Conservation (phyloP, 768 basidiomycete genomes). For the Neoboletus subvelutipes region DNA sequence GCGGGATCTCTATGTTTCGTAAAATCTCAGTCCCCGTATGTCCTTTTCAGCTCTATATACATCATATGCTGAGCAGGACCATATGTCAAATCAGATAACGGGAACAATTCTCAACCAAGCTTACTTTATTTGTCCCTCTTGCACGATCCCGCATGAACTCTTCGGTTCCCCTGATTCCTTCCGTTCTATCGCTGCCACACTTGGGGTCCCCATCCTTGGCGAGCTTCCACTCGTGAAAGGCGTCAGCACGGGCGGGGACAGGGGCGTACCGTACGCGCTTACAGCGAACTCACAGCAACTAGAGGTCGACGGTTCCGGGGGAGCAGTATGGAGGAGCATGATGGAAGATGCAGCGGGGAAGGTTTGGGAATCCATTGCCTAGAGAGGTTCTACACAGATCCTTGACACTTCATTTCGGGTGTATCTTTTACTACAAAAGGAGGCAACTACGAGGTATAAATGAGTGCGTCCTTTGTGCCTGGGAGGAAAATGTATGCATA, state of each 20-base stretch:
- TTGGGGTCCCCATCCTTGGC: slow-evolving; percentile 67
- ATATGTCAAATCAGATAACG: slow-evolving; percentile 55
- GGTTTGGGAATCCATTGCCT: slow-evolving; percentile 31
- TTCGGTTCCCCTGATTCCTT: slow-evolving; percentile 74
- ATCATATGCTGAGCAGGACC: background rate
- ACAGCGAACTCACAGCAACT: slow-evolving; percentile 13
- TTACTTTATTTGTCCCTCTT: slow-evolving; percentile 76
- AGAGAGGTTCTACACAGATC: background rate
- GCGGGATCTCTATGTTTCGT: slow-evolving; percentile 89
- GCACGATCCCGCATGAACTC: slow-evolving; percentile 58
- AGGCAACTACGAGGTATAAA: background rate
- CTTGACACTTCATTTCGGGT: background rate
- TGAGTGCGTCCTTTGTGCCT: background rate
- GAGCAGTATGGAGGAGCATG: slow-evolving; percentile 31
- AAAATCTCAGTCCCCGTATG: slow-evolving; percentile 86
- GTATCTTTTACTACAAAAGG: background rate
- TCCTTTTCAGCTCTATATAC: background rate
- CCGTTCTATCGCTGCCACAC: slow-evolving; percentile 51
- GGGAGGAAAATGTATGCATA: background rate
- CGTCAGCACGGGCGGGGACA: slow-evolving; percentile 73
- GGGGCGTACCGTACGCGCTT: slow-evolving; percentile 55
- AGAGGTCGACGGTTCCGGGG: slow-evolving; percentile 26
- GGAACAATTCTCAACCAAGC: slow-evolving; percentile 90
- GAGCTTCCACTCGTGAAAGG: slow-evolving; percentile 78
- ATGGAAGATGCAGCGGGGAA: slow-evolving; percentile 31